Evolutionary conservation across 2,329 filamentous ascomycete species (phyloP).

Genomic region (Aspergillus udagawae): DNA sequence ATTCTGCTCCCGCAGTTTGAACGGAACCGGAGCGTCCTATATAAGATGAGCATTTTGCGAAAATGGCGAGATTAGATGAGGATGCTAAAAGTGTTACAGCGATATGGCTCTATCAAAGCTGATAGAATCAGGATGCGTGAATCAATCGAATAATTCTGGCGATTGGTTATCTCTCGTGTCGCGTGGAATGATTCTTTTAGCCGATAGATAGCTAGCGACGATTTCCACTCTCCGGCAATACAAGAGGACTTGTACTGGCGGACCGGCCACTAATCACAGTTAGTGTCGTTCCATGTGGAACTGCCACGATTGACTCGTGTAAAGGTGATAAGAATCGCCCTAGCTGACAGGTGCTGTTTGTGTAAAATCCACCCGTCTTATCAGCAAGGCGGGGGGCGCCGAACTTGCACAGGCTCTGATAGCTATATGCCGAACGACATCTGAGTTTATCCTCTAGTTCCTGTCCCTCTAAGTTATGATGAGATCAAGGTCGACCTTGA

Average conservation of each 20-base stretch:
- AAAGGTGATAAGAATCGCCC: neutral
- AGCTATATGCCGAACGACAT: constrained; percentile 5
- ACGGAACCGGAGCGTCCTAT: constrained; percentile 3
- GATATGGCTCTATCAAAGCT: constrained; percentile 3
- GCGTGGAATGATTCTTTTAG: neutral
- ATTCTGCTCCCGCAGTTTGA: neutral
- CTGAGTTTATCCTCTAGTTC: neutral
- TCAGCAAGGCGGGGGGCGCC: constrained; percentile 5
- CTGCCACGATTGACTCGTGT: neutral
- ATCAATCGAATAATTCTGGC: constrained; percentile 16
- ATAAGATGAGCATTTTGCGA: neutral
- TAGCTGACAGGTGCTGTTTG: neutral
- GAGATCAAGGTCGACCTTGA: neutral
- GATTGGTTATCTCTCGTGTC: constrained; percentile 13
- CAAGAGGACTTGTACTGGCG: neutral
- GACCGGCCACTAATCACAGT: neutral
- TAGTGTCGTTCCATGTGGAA: neutral
- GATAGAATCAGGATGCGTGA: constrained; percentile 7
- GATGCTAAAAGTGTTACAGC: neutral
- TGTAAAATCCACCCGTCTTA: constrained; percentile 1
- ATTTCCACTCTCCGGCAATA: neutral
- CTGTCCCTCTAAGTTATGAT: neutral
- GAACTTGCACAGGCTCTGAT: constrained; percentile 2
- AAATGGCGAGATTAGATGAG: neutral
- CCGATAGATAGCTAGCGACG: neutral